Evolutionary conservation across 305 asterid species (phyloP).

Genomic region (Fraxinus ornus): DNA sequence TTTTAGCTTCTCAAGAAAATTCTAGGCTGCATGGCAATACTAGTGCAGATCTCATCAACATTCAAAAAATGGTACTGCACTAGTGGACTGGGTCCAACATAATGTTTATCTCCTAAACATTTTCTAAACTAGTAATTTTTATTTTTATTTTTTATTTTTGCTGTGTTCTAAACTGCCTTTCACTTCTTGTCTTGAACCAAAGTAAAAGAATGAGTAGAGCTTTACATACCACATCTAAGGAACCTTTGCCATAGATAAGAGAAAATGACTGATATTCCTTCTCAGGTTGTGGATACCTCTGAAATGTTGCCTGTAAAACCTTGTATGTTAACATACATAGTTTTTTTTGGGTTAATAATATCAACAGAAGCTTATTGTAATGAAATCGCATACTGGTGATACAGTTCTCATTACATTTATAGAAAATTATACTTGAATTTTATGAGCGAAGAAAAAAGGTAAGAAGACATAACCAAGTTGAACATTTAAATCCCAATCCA

Average conservation of each 20-base stretch:
- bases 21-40: not conserved
- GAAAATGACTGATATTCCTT: slow-evolving; percentile 84
- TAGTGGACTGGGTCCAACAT: not conserved
- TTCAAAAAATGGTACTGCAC: not conserved
- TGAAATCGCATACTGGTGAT: not conserved
- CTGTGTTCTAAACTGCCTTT: not conserved
- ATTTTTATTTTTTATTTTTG: too few relatives aligned
- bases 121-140: not conserved
- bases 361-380: not conserved
- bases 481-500: not conserved
- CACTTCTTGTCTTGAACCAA: not conserved
- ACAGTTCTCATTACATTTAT: not conserved
- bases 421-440: not conserved
- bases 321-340: not conserved
- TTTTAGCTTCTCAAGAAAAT: not conserved
- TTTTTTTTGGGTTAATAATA: slow-evolving; percentile 2
- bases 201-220: slow-evolving; percentile 2
- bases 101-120: not conserved
- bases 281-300: slow-evolving; percentile 73
- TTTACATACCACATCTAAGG: slow-evolving; percentile 68
- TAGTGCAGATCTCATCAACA: not conserved
- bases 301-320: slow-evolving; percentile 53
- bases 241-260: slow-evolving; percentile 55
- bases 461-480: not conserved
- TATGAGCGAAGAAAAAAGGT: not conserved